Evolutionary conservation across 352 stramenopile genomes (phyloP).

Genomic region (Blastocystis sp.): DNA sequence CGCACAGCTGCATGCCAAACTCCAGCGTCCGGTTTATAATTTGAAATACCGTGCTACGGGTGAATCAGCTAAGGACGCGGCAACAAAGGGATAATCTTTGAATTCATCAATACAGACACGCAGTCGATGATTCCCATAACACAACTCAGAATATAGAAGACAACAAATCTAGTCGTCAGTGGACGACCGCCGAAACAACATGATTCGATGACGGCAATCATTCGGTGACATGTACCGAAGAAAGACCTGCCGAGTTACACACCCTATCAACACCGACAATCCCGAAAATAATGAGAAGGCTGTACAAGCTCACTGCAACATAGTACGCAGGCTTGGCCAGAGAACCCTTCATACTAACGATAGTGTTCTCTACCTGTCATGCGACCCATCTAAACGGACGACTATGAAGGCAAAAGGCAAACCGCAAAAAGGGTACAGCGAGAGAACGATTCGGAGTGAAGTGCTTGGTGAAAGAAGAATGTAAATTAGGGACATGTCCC

Average conservation of each 20-base stretch:
- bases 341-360: not conserved
- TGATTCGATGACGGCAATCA: not conserved
- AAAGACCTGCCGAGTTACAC: not conserved
- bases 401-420: not conserved
- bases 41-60: conserved; percentile 30
- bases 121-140: conserved; percentile 18
- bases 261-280: not conserved
- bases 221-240: conserved; percentile 30
- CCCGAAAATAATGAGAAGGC: conserved; percentile 28
- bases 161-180: conserved; percentile 27
- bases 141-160: conserved; percentile 45
- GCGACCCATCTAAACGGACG: not conserved
- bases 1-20: conserved; percentile 40
- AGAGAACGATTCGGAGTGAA: not conserved
- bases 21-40: conserved; percentile 47
- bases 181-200: not conserved
- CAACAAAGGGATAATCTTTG: conserved; percentile 9
- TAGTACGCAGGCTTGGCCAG: not conserved
- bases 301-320: conserved; percentile 1
- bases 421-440: not conserved
- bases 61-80: not conserved
- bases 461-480: not conserved
- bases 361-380: not conserved
- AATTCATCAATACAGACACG: not conserved
- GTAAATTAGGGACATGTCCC: not conserved